Base-by-base conservation (phyloP, 2,329 filamentous ascomycete genomes). In the Cryoendolithus antarcticus region DNA sequence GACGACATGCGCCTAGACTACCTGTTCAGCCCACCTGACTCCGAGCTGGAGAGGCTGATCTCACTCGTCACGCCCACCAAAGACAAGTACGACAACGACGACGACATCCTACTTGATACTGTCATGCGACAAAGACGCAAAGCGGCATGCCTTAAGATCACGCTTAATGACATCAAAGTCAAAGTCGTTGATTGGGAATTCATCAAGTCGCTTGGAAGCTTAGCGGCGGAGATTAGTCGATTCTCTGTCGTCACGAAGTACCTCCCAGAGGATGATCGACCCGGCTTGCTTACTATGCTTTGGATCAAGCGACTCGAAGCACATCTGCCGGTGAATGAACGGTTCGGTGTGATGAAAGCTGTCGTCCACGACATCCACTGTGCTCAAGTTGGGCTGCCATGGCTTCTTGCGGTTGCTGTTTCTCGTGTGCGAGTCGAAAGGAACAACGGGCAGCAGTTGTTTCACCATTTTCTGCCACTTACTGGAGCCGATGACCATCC, bases 221-320 rank as follows among this genome's bases (percentile, higher is more conserved):
- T 98, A 6, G 80, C 74, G 1, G 79, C 83, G 46, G 91, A 98
- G 52, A 59, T 96, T 35, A 72, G 80, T 4, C 85, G 82, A 48
- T 67, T 98, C 4, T 84, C 86, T 1, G 88, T 79, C 1, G 86
- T 98, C 19, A 75, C 89, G 5, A 96, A 95, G 56, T 96, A 96
- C 57, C 70, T 98, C 2, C 89, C 91, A 0, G 89, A 98, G 50
- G 91, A 98, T 59, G 89, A 98, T 51, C 75, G 88, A 1, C 91
- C 91, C 2, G 91, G 91, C 0, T 67, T 96, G 12, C 67, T 98
- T 29, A 86, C 80, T 0, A 66, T 98, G 30, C 69, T 72, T 1
- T 67, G 76, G 24, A 59, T 95, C 38, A 74, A 77, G 38, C 74
- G 77, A 11, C 51, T 85, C 5, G 70, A 80, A 21, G 61, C 74